phyloP scores from a whole-genome alignment of 805 yeast genomes.

The Barnettozyma californica region DNA sequence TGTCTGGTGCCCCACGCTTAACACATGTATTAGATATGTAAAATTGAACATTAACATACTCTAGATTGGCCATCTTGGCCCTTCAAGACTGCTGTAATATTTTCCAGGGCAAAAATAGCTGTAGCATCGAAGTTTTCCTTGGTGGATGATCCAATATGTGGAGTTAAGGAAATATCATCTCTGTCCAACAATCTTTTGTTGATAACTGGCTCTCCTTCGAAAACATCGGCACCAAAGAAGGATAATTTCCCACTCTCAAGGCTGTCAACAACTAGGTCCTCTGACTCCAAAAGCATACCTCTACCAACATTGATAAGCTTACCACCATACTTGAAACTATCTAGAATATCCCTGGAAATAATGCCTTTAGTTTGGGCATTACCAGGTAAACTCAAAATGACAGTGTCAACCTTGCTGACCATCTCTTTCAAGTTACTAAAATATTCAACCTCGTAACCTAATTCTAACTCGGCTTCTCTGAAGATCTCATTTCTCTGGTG shows the following conservation, averaged over 20 bases:
- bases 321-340: constrained; percentile 33
- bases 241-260: constrained; percentile 38
- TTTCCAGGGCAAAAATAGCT: constrained; percentile 39
- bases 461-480: constrained; percentile 23
- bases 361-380: constrained; percentile 46
- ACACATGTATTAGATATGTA: not conserved
- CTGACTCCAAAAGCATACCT: constrained; percentile 46
- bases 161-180: constrained; percentile 47
- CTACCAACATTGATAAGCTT: constrained; percentile 57
- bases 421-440: constrained; percentile 31
- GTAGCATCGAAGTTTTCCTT: constrained; percentile 38
- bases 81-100: constrained; percentile 34
- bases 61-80: constrained; percentile 23
- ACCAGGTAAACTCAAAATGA: constrained; percentile 55
- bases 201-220: constrained; percentile 46
- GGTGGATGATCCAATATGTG: constrained; percentile 61
- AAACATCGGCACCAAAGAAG: constrained; percentile 60
- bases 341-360: constrained; percentile 38
- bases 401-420: constrained; percentile 40
- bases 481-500: constrained; percentile 41
- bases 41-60: constrained; percentile 4
- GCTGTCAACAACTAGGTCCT: constrained; percentile 38
- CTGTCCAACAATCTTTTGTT: constrained; percentile 25
- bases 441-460: constrained; percentile 34
- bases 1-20: not conserved